Evolutionary conservation across 768 basidiomycete species (phyloP), one percentile per base, ranked within the genome.

Genomic region (Phaeotremella skinneri): DNA sequence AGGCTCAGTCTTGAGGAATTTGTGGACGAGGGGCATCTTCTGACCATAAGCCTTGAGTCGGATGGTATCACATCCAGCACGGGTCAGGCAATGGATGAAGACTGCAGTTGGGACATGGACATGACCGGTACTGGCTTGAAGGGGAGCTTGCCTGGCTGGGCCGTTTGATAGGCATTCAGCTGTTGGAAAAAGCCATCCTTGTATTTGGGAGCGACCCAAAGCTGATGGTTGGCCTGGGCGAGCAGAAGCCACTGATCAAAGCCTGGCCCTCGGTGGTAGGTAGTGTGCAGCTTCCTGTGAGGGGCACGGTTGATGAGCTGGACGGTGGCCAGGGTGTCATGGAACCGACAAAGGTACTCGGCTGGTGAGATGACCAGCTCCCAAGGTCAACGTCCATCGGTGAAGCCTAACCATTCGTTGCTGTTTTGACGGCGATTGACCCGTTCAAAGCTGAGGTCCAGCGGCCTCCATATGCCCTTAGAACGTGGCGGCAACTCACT

Each of bases 1-100:
- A n/a, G 37, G 37, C 11, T 39, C n/a, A 39, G 37, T 21, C 20
- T 4, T 29, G 6, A 59, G 23, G 47, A 56, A 66, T 7, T 9
- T 21, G 13, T 29, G 29, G 11, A 26, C 32, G 16, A 65, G 17
- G 13, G 59, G 63, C 20, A 61, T 32, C 52, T 65, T 65, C 49
- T 64, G 59, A 25, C 64, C 64, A 27, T 66, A 66, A 7, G 52
- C 56, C 43, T 66, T 62, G 47, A 66, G 51, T 6, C 52, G 47
- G 1, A 62, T 41, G 17, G 56, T 55, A 23, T 20, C 21, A 32
- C 64, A 66, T 21, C 52, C 51, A 2, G 54, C 54, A 1, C 21
- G 16, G 2, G 14, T 52, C 34, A 64, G 56, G 31, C 63, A 64
- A 42, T 51, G 60, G 7, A 64, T 30, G 42, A 64, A 61, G 27